A percentile compares a stretch with the other conserved stretches of the same genome.
Evolutionary conservation across 148 eudicot genomes (phyloP).

Genomic region (Euryodendron excelsum): DNA sequence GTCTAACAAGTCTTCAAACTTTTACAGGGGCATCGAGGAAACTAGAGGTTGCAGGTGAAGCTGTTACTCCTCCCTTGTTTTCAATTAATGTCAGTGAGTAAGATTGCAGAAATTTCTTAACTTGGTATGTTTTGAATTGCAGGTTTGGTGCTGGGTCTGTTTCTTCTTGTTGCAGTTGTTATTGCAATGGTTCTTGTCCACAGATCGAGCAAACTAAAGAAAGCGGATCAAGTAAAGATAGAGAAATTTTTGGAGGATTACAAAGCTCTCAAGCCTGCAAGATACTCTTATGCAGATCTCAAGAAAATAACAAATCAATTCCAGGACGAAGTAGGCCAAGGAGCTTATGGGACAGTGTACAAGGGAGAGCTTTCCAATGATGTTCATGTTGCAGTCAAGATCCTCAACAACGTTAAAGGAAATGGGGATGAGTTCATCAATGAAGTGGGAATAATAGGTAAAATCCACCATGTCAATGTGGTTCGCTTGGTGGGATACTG

Average conservation of each 20-base stretch:
- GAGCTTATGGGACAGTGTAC: conserved; percentile 23
- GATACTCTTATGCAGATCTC: conserved; percentile 18
- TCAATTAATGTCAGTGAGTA: background rate
- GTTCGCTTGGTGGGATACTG: conserved; percentile 28
- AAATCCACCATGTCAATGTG: no score
- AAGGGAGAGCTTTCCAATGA: conserved; percentile 28
- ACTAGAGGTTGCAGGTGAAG: background rate
- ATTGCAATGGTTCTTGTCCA: background rate
- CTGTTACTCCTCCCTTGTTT: background rate
- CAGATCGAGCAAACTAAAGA: background rate
- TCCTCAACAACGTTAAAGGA: conserved; percentile 13
- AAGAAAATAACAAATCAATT: conserved; percentile 17
- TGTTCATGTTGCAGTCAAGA: conserved; percentile 23
- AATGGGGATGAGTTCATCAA: conserved; percentile 25
- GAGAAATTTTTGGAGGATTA: conserved; percentile 24
- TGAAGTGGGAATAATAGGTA: no score
- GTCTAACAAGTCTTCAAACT: background rate
- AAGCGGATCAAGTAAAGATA: background rate
- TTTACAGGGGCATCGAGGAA: conserved; percentile 14
- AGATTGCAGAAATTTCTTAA: no score
- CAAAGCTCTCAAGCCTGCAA: conserved; percentile 15
- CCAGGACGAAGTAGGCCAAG: conserved; percentile 14
- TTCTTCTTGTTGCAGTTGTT: background rate
- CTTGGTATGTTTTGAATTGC: background rate
- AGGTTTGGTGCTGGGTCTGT: background rate